phyloP scores from a whole-genome alignment of 192 early-diverging fungal genomes.

The Neocallimastix lanati region DNA sequence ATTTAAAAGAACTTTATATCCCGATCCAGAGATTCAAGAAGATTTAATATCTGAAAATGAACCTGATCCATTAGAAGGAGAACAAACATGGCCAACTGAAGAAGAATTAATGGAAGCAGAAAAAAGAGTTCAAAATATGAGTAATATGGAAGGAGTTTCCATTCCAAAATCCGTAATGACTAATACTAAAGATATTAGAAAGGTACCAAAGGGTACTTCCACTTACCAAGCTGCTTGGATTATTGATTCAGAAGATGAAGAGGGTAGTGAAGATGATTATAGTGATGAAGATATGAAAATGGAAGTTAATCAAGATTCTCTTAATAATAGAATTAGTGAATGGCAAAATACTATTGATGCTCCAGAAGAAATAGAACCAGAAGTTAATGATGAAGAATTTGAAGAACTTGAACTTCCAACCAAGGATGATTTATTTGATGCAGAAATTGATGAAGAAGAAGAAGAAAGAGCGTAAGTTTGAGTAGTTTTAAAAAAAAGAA shows the following conservation, averaged over 20 bases:
- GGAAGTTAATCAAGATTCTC: conserved; percentile 14
- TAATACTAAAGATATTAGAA: conserved; percentile 14
- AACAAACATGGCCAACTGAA: conserved; percentile 98
- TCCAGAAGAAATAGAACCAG: not conserved
- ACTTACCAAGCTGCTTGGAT: conserved; percentile 98
- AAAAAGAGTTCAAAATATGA: conserved; percentile 16
- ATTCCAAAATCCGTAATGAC: conserved; percentile 3
- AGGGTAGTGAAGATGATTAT: conserved; percentile 24
- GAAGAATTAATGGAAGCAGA: conserved; percentile 76
- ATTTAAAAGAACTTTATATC: conserved; percentile 35
- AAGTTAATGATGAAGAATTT: conserved; percentile 19
- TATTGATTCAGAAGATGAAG: conserved; percentile 56
- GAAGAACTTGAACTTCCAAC: conserved; percentile 25
- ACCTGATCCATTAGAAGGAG: conserved; percentile 70
- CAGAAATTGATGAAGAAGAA: conserved; percentile 20
- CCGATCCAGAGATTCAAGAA: conserved; percentile 53
- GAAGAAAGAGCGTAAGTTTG: conserved; percentile 1
- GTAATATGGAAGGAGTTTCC: conserved; percentile 9
- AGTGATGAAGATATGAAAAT: conserved; percentile 18
- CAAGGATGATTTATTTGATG: conserved; percentile 9
- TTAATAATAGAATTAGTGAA: conserved; percentile 2
- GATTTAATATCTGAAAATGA: conserved; percentile 70
- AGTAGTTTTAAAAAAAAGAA: no score
- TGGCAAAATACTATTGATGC: conserved; percentile 4
- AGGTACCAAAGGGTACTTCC: conserved; percentile 88